Evolutionary conservation across 331 rosid species (phyloP).

Genomic region (Quercus phellos): DNA sequence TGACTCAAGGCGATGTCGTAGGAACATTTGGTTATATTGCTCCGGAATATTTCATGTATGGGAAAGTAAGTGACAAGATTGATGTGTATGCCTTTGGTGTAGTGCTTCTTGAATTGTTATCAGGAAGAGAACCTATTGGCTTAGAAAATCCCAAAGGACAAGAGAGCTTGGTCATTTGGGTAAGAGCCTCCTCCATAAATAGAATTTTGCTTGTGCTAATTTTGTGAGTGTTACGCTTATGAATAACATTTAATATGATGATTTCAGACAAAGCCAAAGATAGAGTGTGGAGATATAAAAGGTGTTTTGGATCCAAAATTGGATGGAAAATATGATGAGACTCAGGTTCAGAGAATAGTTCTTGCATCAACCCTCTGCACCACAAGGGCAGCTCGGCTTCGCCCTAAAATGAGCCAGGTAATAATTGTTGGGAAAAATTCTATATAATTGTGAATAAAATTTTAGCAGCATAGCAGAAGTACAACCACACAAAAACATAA

Average conservation of each 20-base stretch:
- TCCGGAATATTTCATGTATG: constrained; percentile 96
- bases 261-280: constrained; percentile 67
- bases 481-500: too few relatives aligned
- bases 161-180: constrained; percentile 89
- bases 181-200: constrained; percentile 24
- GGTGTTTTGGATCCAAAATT: constrained; percentile 64
- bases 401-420: constrained; percentile 79
- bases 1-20: constrained; percentile 57
- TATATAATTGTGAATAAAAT: too few relatives aligned
- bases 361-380: constrained; percentile 69
- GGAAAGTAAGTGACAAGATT: constrained; percentile 86
- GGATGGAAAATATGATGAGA: constrained; percentile 49
- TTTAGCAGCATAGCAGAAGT: too few relatives aligned
- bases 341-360: constrained; percentile 67
- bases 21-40: constrained; percentile 98
- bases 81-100: constrained; percentile 97
- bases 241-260: neutral
- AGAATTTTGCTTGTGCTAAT: constrained; percentile 10
- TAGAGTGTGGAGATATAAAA: constrained; percentile 54
- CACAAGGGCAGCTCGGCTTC: constrained; percentile 70
- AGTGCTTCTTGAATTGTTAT: constrained; percentile 80
- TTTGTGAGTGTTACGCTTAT: neutral
- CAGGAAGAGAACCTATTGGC: constrained; percentile 75
- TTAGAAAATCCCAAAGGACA: constrained; percentile 50
- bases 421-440: too few relatives aligned